Evolutionary conservation across 2,329 filamentous ascomycete species (phyloP).

Genomic region (Colletotrichum melonis): DNA sequence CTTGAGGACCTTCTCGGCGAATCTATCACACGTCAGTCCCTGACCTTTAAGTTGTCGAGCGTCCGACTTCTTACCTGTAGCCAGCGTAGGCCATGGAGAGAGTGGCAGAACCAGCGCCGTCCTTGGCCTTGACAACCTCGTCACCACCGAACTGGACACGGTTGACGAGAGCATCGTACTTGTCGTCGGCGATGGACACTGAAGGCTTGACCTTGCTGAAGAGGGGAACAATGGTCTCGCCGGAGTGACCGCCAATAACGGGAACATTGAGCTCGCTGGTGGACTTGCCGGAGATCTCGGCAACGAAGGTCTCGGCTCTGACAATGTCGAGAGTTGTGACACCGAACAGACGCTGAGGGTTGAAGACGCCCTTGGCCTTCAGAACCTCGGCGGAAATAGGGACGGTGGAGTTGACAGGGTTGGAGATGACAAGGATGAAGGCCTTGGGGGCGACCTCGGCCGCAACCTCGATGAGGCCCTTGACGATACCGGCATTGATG

Average conservation of each 20-base stretch:
- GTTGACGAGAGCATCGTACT: constrained; percentile 90
- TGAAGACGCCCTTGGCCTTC: constrained; percentile 92
- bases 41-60: constrained; percentile 29
- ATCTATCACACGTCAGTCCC: constrained; percentile 62
- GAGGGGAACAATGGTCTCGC: constrained; percentile 96
- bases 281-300: constrained; percentile 83
- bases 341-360: constrained; percentile 95
- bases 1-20: constrained; percentile 93
- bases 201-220: constrained; percentile 90
- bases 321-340: constrained; percentile 99
- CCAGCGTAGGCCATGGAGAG: constrained; percentile 97
- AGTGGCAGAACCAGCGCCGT: constrained; percentile 89
- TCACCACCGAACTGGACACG: constrained; percentile 99
- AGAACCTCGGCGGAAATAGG: constrained; percentile 97
- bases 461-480: constrained; percentile 88
- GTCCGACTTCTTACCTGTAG: constrained; percentile 73
- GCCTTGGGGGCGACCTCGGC: constrained; percentile 93
- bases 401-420: constrained; percentile 99
- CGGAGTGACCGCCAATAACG: constrained; percentile 96
- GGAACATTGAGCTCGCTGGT: constrained; percentile 86
- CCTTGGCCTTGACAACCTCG: constrained; percentile 95
- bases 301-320: constrained; percentile 96
- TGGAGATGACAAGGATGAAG: constrained; percentile 96
- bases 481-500: constrained; percentile 98
- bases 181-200: constrained; percentile 86